Percentiles rank a stretch among this genome's conserved stretches.
phyloP scores from a whole-genome alignment of 2,329 filamentous ascomycete species.

The Endothia cerciana region DNA sequence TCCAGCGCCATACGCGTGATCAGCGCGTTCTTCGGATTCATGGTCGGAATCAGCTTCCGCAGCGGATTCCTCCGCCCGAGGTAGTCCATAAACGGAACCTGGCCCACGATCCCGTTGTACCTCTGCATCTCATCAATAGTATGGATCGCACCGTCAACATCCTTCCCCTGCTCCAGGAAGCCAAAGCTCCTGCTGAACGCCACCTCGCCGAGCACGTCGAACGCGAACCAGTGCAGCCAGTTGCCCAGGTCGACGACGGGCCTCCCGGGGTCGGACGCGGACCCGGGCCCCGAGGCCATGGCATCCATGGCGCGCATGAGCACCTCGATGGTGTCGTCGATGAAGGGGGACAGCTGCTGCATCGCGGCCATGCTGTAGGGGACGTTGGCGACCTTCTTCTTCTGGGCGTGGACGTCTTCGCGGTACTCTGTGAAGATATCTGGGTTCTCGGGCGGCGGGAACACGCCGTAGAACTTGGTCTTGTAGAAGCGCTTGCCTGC shows the following conservation, averaged over 20 bases:
- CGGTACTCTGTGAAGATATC: slow-evolving; percentile 62
- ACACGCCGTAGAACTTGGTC: slow-evolving; percentile 57
- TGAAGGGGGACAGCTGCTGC: slow-evolving; percentile 55
- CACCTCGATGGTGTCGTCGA: slow-evolving; percentile 55
- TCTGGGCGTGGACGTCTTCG: slow-evolving; percentile 57
- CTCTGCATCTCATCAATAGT: slow-evolving; percentile 56
- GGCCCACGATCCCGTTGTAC: slow-evolving; percentile 57
- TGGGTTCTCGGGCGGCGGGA: slow-evolving; percentile 59
- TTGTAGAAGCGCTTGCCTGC: slow-evolving; percentile 58
- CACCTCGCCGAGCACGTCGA: slow-evolving; percentile 57
- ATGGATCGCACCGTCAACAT: slow-evolving; percentile 55
- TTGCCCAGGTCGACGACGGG: slow-evolving; percentile 50
- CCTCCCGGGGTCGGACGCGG: slow-evolving; percentile 24
- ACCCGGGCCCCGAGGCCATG: slow-evolving; percentile 37
- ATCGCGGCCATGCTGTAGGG: slow-evolving; percentile 59
- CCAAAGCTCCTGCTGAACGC: slow-evolving; percentile 57
- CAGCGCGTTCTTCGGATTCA: slow-evolving; percentile 49
- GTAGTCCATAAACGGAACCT: slow-evolving; percentile 54
- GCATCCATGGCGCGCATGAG: slow-evolving; percentile 47
- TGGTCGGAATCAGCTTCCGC: slow-evolving; percentile 46
- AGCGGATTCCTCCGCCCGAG: slow-evolving; percentile 55
- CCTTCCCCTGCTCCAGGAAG: slow-evolving; percentile 53
- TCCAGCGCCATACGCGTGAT: slow-evolving; percentile 57
- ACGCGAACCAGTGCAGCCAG: slow-evolving; percentile 51
- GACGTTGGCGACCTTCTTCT: slow-evolving; percentile 57